These are phyloP conservation scores for Starmerella bombi DNA, from an alignment of 805 yeast species.

Conservation along the genomic window DNA sequence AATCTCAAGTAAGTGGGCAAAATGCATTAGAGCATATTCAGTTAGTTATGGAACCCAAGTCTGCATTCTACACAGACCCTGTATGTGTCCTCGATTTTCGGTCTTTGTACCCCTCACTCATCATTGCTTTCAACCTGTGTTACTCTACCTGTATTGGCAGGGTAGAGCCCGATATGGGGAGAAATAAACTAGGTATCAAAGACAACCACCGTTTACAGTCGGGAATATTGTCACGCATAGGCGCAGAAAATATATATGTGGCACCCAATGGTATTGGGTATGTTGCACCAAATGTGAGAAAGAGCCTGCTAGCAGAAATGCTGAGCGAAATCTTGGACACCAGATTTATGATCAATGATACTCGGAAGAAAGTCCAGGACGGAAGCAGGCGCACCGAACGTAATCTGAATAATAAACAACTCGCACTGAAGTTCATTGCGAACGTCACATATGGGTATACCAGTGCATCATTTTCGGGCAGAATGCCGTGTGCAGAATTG, in stretches of 20 bases:
- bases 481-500: conserved; percentile 93
- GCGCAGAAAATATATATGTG: conserved; percentile 39
- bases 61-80: conserved; percentile 77
- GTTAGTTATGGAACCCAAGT: conserved; percentile 80
- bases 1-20: conserved; percentile 68
- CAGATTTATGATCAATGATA: conserved; percentile 61
- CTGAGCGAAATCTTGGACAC: conserved; percentile 68
- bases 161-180: conserved; percentile 24
- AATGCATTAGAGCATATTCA: conserved; percentile 80
- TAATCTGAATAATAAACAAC: conserved; percentile 60
- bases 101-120: conserved; percentile 81
- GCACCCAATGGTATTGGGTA: conserved; percentile 85
- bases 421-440: conserved; percentile 80
- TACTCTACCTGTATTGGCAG: conserved; percentile 34
- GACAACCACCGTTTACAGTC: conserved; percentile 34
- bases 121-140: conserved; percentile 79
- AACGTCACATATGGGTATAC: conserved; percentile 95
- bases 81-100: conserved; percentile 85
- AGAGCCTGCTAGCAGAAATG: conserved; percentile 71
- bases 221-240: conserved; percentile 30
- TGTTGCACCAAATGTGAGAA: conserved; percentile 50
- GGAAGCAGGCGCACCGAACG: conserved; percentile 28
- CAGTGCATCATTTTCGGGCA: conserved; percentile 85
- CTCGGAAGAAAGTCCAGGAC: conserved; percentile 30
- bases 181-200: conserved; percentile 24